Base-by-base conservation (phyloP, 768 basidiomycete species). In the Boletus fagicola region DNA sequence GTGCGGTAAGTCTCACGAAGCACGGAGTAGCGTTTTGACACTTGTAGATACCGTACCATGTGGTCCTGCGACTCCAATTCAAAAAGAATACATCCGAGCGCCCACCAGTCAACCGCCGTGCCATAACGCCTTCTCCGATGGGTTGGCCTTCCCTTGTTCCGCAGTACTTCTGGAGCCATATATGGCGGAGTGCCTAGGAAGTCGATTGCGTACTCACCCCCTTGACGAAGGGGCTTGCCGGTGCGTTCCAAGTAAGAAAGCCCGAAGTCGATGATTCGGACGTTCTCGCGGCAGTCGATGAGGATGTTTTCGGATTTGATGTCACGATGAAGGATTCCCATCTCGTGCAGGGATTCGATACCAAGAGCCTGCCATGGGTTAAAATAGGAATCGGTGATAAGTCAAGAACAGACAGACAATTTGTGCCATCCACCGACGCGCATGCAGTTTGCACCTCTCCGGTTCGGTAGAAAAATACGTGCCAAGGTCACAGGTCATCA, bases 301-400 rank as follows among this genome's bases (percentile, higher is more conserved):
- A 89, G 77, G 43, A 90, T 78, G 57, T 89, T 88, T 72, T 84
- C 83, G 4, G 85, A 79, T 64, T 89, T 88, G 54, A 90, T 78
- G 59, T 88, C 85, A 15, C 86, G 78, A 68, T 88, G 86, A 33
- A 88, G 78, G 53, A 88, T 81, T 43, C 84, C 85, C 67, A 83
- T 78, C 26, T 70, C 70, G 61, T 88, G 86, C 42, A 89, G 68
- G 42, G 72, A 66, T 4, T 69, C 57, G n/a, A 79, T 64, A 1
- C 77, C 78, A 31, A 74, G 72, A 7, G 73, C 71, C 77, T 79
- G n/a, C 22, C 39, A n/a, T 22, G 49, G 5, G 12, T 57, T 40
- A 54, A 53, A 45, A 28, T 39, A 30, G 22, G 8, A 42, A 56
- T 57, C 53, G 9, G 2, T 15, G 5, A 13, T 13, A 16, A 51